Evolutionary conservation across 352 stramenopile genomes (phyloP), one percentile per base, ranked within the genome.

Genomic region (Elongisporangium anandrum): DNA sequence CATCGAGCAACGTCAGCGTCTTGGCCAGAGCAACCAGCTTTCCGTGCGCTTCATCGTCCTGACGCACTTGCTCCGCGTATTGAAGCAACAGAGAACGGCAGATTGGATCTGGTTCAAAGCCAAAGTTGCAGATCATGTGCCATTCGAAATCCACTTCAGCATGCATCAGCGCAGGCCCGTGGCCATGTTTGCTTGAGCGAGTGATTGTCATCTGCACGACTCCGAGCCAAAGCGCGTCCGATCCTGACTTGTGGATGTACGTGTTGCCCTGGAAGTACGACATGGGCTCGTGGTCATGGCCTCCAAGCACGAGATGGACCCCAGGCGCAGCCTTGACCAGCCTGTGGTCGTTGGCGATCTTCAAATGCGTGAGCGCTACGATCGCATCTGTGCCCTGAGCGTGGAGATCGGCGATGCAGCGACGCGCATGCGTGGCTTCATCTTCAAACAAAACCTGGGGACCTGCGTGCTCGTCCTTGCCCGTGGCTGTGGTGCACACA

Each of bases 201-300:
- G 66, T 63, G 23, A 95, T 75, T 8, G 73, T 70, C 52, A 96
- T 65, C 19, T 92, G 68, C 15, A 96, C 64, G n/a, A 63, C 65
- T 4, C 83, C 87, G 1, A 96, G 64, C 85, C 85, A 96, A 19
- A 90, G 71, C 20, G 79, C 83, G 59, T 96, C 87, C 69, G 90
- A 85, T 0, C 87, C 87, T 4, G 77, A 91, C 61, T 96, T 96
- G 79, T 93, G 87, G 52, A 96, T 82, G 19, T 95, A 75, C 3
- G 85, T 88, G 45, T 70, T 51, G 50, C 68, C 54, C 2, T 76
- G 63, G 56, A 87, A 79, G 19, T 77, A 61, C 20, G 87, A 86
- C 55, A 91, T 75, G 3, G 81, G 79, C 24, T 92, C 81, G 59
- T 97, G 90, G 65, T 97, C 90, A 63, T 97, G 90, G 9, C 90